Evolutionary conservation across 2,329 filamentous ascomycete species (phyloP).

Genomic region (Colletotrichum navitas): DNA sequence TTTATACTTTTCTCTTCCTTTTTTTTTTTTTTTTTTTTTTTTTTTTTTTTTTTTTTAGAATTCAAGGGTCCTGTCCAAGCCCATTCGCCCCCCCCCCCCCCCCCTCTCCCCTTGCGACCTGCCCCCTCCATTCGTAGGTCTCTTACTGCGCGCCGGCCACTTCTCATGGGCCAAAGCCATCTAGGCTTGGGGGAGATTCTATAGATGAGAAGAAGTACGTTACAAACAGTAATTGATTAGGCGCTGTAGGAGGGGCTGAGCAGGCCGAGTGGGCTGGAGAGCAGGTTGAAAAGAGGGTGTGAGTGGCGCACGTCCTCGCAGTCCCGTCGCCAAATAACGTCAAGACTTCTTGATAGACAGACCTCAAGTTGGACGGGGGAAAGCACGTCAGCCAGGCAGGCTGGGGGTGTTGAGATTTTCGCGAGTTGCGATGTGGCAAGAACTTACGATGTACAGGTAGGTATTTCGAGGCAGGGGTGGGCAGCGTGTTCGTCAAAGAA

Average conservation of each 20-base stretch:
- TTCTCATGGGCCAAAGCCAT: constrained; percentile 4
- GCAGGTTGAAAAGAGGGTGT: no score
- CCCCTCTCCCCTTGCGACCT: neutral
- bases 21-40: no score
- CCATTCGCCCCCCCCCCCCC: no score
- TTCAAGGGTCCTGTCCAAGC: constrained; percentile 2
- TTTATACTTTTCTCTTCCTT: no score
- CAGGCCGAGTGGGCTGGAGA: neutral
- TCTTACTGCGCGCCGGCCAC: neutral
- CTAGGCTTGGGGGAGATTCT: neutral
- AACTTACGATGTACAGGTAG: no score
- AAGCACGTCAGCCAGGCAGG: neutral
- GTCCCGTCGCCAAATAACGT: neutral
- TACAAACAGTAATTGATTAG: neutral
- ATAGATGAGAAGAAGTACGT: neutral
- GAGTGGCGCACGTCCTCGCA: neutral
- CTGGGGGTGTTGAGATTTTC: neutral
- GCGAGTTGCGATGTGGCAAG: no score
- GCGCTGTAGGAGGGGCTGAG: neutral
- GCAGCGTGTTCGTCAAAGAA: neutral
- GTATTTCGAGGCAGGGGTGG: neutral
- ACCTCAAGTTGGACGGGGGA: neutral
- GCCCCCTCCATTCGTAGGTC: neutral
- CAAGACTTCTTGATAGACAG: neutral
- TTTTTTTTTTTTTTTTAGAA: neutral